Percentiles rank a stretch among this genome's conserved stretches.
phyloP scores from a whole-genome alignment of 257 asterid species.

The Solanum piurae region DNA sequence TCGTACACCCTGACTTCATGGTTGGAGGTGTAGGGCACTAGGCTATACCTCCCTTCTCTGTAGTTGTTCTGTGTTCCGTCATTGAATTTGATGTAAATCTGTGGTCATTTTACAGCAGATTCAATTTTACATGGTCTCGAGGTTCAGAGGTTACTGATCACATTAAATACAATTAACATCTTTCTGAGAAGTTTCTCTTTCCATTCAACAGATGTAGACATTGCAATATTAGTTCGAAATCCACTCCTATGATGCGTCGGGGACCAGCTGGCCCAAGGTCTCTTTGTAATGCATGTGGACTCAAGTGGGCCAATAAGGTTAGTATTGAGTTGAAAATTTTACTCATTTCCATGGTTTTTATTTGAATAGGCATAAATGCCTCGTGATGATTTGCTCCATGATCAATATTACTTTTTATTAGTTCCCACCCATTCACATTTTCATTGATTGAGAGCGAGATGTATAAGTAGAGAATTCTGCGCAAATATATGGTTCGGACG shows the following conservation, averaged over 20 bases:
- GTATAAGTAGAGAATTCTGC: neutral
- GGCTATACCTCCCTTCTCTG: neutral
- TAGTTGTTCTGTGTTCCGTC: neutral
- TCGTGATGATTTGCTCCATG: neutral
- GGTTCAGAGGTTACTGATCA: neutral
- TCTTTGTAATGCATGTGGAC: conserved; percentile 92
- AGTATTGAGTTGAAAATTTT: neutral
- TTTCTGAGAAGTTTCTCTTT: neutral
- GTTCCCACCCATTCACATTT: neutral
- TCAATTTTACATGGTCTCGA: neutral
- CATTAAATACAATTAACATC: neutral
- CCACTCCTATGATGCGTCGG: conserved; percentile 99
- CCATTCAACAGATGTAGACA: conserved; percentile 59
- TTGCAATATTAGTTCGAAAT: conserved; percentile 82
- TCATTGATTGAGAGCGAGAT: neutral
- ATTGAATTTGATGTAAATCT: neutral
- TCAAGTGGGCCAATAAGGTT: conserved; percentile 94
- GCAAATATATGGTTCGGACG: neutral
- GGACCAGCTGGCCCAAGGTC: conserved; percentile 96
- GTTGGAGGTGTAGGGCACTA: neutral
- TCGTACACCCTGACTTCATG: neutral
- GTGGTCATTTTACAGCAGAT: neutral
- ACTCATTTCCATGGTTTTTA: neutral
- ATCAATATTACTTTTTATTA: neutral
- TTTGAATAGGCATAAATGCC: neutral